phyloP scores from a whole-genome alignment of 2,329 filamentous ascomycete genomes.

The Rhynchosporium secalis region DNA sequence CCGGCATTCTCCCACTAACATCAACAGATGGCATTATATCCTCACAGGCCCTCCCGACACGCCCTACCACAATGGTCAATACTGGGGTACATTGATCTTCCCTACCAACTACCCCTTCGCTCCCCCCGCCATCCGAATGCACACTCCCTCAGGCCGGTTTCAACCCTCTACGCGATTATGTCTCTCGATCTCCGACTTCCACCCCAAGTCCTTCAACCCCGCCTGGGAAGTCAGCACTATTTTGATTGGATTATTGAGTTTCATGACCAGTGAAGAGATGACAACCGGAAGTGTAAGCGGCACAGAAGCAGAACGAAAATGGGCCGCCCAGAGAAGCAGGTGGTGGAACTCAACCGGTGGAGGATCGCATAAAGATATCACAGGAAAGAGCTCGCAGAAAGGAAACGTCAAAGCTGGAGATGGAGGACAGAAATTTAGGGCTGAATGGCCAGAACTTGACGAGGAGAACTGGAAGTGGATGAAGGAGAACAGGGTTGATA shows the following conservation, averaged over 20 bases:
- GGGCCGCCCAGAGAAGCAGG: slow-evolving; percentile 72
- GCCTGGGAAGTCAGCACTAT: slow-evolving; percentile 98
- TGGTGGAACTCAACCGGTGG: slow-evolving; percentile 99
- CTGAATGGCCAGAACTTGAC: slow-evolving; percentile 89
- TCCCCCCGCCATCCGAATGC: slow-evolving; percentile 97
- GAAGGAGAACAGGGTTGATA: slow-evolving; percentile 76
- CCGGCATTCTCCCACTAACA: slow-evolving; percentile 18
- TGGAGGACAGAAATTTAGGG: slow-evolving; percentile 83
- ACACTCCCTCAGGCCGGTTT: slow-evolving; percentile 94
- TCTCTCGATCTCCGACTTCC: slow-evolving; percentile 95
- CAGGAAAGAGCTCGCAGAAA: slow-evolving; percentile 46
- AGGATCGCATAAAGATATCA: slow-evolving; percentile 42
- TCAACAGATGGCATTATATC: slow-evolving; percentile 84
- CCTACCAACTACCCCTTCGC: slow-evolving; percentile 96
- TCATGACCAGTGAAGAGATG: slow-evolving; percentile 99
- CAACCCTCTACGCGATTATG: slow-evolving; percentile 90
- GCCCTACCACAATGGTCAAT: slow-evolving; percentile 91
- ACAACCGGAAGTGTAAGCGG: slow-evolving; percentile 88
- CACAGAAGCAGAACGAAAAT: slow-evolving; percentile 72
- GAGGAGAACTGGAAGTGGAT: slow-evolving; percentile 92
- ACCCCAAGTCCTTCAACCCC: slow-evolving; percentile 96
- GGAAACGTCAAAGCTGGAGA: slow-evolving; percentile 90
- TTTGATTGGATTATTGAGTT: slow-evolving; percentile 86
- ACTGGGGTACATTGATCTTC: slow-evolving; percentile 97
- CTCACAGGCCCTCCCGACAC: slow-evolving; percentile 93